phyloP scores from a whole-genome alignment of 352 stramenopile genomes.

The Thraustochytrium striatum region DNA sequence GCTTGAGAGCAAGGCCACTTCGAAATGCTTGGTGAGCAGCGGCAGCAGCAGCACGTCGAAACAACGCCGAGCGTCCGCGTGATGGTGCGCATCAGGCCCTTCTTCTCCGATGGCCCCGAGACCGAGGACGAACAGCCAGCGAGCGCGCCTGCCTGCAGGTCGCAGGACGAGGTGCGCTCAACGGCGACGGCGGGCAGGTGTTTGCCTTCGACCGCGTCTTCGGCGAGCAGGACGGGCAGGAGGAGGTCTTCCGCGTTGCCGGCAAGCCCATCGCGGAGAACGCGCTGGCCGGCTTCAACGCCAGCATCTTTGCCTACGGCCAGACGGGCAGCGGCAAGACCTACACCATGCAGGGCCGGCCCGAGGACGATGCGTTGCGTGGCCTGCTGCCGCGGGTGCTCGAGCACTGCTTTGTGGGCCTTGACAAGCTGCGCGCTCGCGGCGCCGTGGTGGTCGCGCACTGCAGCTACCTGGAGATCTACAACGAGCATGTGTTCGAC shows the following conservation, averaged over 20 bases:
- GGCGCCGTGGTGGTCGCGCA: constrained; percentile 48
- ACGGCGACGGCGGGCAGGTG: neutral
- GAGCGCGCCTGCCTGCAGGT: too few species aligned
- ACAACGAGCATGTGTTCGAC: constrained; percentile 61
- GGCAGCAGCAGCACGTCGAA: too few species aligned
- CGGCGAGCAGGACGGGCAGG: constrained; percentile 26
- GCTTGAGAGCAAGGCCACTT: too few species aligned
- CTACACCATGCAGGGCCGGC: constrained; percentile 49
- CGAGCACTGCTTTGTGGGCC: constrained; percentile 52
- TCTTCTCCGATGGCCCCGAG: too few species aligned
- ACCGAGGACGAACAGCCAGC: too few species aligned
- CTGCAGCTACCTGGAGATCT: constrained; percentile 61
- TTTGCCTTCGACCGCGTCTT: constrained; percentile 55
- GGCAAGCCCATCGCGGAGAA: constrained; percentile 56
- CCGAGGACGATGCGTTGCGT: constrained; percentile 10
- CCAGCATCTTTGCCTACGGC: constrained; percentile 48
- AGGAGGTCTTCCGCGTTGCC: constrained; percentile 60
- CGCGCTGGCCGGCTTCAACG: constrained; percentile 85
- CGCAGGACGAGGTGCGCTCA: too few species aligned
- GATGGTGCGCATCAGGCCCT: too few species aligned
- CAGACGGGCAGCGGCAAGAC: constrained; percentile 49
- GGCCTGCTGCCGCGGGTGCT: constrained; percentile 58
- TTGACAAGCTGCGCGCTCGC: constrained; percentile 11
- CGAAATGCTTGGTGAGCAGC: too few species aligned
- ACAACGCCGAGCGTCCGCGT: too few species aligned